phyloP scores from a whole-genome alignment of 352 stramenopile genomes.

The Globisporangium orthogonon region DNA sequence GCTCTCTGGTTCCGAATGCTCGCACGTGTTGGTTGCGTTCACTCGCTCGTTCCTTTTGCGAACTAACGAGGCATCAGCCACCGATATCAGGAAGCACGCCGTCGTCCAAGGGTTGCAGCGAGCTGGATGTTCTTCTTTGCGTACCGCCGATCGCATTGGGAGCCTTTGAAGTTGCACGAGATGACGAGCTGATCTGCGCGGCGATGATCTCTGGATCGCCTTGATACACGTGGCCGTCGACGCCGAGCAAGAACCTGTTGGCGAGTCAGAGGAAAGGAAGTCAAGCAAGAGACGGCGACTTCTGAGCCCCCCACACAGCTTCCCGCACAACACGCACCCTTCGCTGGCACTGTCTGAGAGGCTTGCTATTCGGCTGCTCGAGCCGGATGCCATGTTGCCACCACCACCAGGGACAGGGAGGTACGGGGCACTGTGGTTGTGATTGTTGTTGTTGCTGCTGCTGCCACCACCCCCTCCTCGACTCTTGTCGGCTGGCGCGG shows the following conservation, averaged over 20 bases:
- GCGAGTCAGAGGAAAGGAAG: not conserved
- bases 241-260: slow-evolving; percentile 61
- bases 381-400: slow-evolving; percentile 10
- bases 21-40: not conserved
- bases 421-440: slow-evolving; percentile 29
- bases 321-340: slow-evolving; percentile 26
- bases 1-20: not conserved
- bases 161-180: slow-evolving; percentile 36
- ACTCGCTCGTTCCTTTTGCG: not conserved
- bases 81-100: slow-evolving; percentile 10
- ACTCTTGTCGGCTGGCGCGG: slow-evolving; percentile 33
- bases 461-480: slow-evolving; percentile 9
- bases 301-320: slow-evolving; percentile 2
- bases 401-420: slow-evolving; percentile 19
- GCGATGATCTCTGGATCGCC: slow-evolving; percentile 57
- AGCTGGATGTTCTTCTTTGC: slow-evolving; percentile 14
- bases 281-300: not conserved
- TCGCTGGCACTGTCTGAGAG: slow-evolving; percentile 57
- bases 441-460: slow-evolving; percentile 35
- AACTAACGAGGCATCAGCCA: not conserved
- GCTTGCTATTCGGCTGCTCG: slow-evolving; percentile 18
- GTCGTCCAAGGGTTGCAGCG: slow-evolving; percentile 12
- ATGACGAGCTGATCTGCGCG: slow-evolving; percentile 30
- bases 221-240: slow-evolving; percentile 82
- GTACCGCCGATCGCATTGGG: slow-evolving; percentile 26